phyloP scores from a whole-genome alignment of 2,329 filamentous ascomycete species.

The Aspergillus caelatus region DNA sequence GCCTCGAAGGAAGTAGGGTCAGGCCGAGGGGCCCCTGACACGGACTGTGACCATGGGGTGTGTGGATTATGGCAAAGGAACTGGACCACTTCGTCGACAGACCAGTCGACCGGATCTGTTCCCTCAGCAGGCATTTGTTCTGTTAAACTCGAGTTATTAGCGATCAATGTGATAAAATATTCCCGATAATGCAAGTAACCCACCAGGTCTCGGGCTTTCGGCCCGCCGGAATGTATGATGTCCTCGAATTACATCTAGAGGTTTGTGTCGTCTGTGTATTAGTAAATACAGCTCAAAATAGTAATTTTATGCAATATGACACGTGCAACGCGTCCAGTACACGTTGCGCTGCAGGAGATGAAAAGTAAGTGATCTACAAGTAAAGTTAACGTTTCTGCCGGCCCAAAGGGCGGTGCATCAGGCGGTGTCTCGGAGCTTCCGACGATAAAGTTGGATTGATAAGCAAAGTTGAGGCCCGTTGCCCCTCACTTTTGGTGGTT shows the following conservation, averaged over 20 bases:
- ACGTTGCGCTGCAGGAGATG: neutral
- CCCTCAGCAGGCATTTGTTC: conserved; percentile 31
- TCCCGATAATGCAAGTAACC: neutral
- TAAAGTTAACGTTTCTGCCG: conserved; percentile 17
- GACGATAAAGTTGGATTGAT: neutral
- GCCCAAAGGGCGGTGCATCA: neutral
- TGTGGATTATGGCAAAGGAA: conserved; percentile 63
- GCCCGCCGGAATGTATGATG: neutral
- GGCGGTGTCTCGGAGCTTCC: conserved; percentile 11
- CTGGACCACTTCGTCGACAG: conserved; percentile 65
- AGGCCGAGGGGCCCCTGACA: conserved; percentile 47
- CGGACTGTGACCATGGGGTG: conserved; percentile 44
- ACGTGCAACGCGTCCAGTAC: conserved; percentile 1
- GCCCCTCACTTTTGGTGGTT: neutral
- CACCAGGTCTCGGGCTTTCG: neutral
- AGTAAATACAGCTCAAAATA: neutral
- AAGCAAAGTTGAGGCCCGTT: neutral
- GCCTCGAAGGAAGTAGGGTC: conserved; percentile 57
- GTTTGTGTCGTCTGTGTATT: neutral
- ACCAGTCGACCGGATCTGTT: conserved; percentile 75
- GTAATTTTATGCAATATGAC: neutral
- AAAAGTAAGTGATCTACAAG: neutral
- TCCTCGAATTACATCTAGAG: neutral
- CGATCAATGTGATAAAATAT: neutral
- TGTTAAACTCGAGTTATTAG: neutral